These are phyloP conservation scores for Petrea volubilis DNA, from an alignment of 257 asterid species.

Conservation along the genomic window DNA sequence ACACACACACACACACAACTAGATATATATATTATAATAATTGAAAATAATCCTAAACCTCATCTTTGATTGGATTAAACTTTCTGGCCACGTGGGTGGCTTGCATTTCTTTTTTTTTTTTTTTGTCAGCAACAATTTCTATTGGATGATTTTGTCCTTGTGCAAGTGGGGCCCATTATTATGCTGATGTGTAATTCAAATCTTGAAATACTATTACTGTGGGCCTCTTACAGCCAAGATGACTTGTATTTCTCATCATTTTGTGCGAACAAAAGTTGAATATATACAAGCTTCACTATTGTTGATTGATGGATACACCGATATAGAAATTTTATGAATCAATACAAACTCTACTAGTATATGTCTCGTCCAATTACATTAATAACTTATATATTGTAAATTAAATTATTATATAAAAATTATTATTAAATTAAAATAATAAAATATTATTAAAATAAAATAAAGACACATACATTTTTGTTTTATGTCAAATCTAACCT, in stretches of 20 bases:
- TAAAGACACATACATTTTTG: no score
- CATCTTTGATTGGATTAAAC: conserved; percentile 21
- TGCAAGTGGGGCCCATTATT: conserved; percentile 3
- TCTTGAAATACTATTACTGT: not conserved
- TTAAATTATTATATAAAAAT: no score
- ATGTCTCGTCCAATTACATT: no score
- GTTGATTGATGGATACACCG: not conserved
- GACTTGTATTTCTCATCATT: conserved; percentile 12
- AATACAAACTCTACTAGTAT: no score
- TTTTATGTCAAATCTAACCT: no score
- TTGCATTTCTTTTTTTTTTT: not conserved
- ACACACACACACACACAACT: no score
- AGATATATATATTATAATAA: not conserved
- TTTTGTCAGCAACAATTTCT: conserved; percentile 22
- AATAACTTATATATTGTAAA: no score
- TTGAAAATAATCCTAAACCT: not conserved
- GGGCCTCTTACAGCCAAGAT: not conserved
- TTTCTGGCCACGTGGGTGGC: conserved; percentile 7
- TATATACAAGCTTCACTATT: not conserved
- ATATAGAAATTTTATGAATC: not conserved
- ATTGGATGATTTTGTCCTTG: not conserved
- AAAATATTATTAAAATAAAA: no score
- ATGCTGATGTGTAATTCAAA: conserved; percentile 19
- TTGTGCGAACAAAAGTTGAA: not conserved
- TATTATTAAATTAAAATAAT: no score